A percentile compares a stretch with the other conserved stretches of the same genome.
phyloP scores from a whole-genome alignment of 2,329 filamentous ascomycete genomes.

The Ceratocystiopsis minuta region DNA sequence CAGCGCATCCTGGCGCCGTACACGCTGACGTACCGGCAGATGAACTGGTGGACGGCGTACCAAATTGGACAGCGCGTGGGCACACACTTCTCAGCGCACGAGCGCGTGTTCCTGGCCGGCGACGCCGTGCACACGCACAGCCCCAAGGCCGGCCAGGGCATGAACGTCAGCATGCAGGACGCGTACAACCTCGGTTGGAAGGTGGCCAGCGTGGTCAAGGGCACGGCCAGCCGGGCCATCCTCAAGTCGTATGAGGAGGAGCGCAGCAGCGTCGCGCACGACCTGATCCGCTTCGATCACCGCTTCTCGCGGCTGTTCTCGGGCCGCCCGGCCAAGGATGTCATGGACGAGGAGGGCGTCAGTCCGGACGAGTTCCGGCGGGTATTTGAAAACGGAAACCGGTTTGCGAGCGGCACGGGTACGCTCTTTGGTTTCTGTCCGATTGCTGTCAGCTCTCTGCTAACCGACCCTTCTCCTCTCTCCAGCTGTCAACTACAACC shows the following conservation, averaged over 20 bases:
- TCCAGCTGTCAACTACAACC: no score
- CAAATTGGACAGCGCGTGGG: conserved; percentile 39
- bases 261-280: conserved; percentile 35
- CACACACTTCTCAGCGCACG: conserved; percentile 26
- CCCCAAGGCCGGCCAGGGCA: conserved; percentile 39
- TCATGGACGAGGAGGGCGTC: conserved; percentile 37
- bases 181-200: conserved; percentile 28
- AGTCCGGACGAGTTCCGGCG: conserved; percentile 26
- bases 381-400: no score
- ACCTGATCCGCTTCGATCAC: conserved; percentile 39
- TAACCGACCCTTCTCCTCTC: no score
- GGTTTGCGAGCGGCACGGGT: no score
- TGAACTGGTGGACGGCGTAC: conserved; percentile 29
- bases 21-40: conserved; percentile 42
- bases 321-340: conserved; percentile 31
- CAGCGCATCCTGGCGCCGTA: conserved; percentile 50
- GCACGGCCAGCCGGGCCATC: conserved; percentile 15
- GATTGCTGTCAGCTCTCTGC: no score
- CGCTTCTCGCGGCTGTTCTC: conserved; percentile 30
- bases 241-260: conserved; percentile 25
- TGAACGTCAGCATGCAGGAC: conserved; percentile 46
- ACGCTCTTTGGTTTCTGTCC: no score
- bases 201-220: conserved; percentile 19
- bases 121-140: conserved; percentile 29
- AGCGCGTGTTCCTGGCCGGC: conserved; percentile 40